Evolutionary conservation across 805 yeast species (phyloP), one percentile per base, ranked within the genome.

Genomic region (Pichia californica): DNA sequence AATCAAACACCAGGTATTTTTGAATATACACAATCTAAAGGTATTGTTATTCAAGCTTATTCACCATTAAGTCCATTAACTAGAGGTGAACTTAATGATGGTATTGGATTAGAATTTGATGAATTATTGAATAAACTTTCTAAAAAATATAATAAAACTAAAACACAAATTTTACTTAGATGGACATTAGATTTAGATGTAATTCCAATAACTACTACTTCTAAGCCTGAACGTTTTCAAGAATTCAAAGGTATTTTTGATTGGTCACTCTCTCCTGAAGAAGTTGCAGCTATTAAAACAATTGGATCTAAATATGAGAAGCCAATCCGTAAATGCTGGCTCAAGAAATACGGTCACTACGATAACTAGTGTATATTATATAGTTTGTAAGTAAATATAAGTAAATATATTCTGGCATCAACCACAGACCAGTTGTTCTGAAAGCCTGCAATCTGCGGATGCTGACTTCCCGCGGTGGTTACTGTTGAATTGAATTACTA

Each of bases 51-150:
- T 13, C 83, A 77, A 55, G 88, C 86, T 1, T 84, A 81, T 59
- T 71, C 80, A 6, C 88, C 91, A 20, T 67, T 84, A 49, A 76
- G 77, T 14, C 86, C 88, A 5, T 56, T 83, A 31, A 69, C 70
- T 48, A 70, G 73, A 53, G 72, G 69, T 9, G 63, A 54, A 56
- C 44, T 74, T 59, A 48, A 73, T 7, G 28, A 35, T 63, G 62
- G 72, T 54, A 59, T 63, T 50, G 43, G 67, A 50, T 53, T 38
- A 54, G 62, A 42, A 36, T 58, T 67, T 44, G 58, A 59, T 36
- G 56, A 58, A 8, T 58, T 61, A 32, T 55, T 73, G 29, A 54
- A 52, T 15, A 42, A 46, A n/a, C 42, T 67, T 38, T 55, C 64
- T 5, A 46, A 50, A 9, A 70, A 71, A 48, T 65, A 72, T 48